phyloP scores from a whole-genome alignment of 192 early-diverging fungal species.

The Umbelopsis ramanniana region DNA sequence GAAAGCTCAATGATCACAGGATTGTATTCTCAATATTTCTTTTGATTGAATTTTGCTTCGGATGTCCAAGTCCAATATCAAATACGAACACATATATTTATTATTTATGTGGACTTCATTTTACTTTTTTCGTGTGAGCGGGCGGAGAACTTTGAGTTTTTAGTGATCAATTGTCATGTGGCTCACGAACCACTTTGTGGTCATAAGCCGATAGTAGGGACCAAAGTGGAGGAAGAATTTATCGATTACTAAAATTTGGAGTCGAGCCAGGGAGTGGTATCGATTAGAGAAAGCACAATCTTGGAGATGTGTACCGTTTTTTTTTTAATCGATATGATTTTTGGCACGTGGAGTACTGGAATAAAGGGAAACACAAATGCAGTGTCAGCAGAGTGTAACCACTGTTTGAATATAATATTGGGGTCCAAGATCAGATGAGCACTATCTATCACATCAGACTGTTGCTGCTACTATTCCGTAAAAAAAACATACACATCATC shows the following conservation, averaged over 20 bases:
- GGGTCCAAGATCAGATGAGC: slow-evolving; percentile 7
- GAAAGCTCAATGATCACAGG: not conserved
- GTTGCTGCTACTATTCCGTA: no score
- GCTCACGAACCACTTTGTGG: no score
- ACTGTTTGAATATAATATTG: not conserved
- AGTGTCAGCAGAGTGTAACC: slow-evolving; percentile 18
- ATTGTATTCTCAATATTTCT: slow-evolving; percentile 4
- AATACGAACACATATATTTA: slow-evolving; percentile 14
- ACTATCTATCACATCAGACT: not conserved
- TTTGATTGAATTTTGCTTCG: not conserved
- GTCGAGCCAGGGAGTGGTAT: not conserved
- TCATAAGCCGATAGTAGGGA: not conserved
- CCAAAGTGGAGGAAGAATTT: not conserved
- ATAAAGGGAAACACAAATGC: slow-evolving; percentile 11
- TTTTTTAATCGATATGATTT: slow-evolving; percentile 10
- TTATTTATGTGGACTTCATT: slow-evolving; percentile 14
- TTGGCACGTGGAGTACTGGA: slow-evolving; percentile 7
- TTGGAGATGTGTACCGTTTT: not conserved
- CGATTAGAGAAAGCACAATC: not conserved
- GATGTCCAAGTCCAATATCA: slow-evolving; percentile 4
- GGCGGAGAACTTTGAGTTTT: not conserved
- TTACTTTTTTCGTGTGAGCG: slow-evolving; percentile 14
- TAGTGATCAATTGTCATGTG: slow-evolving; percentile 20
- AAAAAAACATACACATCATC: no score
- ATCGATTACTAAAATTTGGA: not conserved